Percentiles rank a stretch among this genome's conserved stretches.
phyloP scores from a whole-genome alignment of 108 stramenopile species.

The Craspedostauros australis region DNA sequence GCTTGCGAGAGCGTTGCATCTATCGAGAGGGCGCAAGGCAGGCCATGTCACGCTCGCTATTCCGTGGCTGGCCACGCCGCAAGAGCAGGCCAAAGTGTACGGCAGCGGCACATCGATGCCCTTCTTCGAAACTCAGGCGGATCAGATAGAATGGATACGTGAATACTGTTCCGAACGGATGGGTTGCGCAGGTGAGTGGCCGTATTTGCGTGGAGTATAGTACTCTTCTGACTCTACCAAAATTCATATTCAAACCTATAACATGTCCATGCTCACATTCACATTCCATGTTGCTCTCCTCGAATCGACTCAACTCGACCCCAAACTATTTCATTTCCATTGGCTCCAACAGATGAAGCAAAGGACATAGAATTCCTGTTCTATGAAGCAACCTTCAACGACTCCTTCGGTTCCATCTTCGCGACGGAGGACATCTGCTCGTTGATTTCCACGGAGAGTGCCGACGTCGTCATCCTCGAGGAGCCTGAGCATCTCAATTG shows the following conservation, averaged over 20 bases:
- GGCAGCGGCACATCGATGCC: conserved; percentile 32
- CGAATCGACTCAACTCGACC: not conserved
- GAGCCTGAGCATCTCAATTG: conserved; percentile 97
- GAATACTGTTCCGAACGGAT: conserved; percentile 48
- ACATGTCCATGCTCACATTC: too few species aligned
- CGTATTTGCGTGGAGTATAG: too few species aligned
- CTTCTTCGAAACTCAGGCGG: conserved; percentile 57
- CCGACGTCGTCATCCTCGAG: conserved; percentile 88
- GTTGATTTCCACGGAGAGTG: conserved; percentile 23
- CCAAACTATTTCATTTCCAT: not conserved
- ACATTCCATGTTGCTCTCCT: not conserved
- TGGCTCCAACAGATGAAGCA: conserved; percentile 16
- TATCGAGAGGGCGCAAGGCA: conserved; percentile 30
- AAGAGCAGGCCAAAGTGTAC: conserved; percentile 55
- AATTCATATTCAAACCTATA: too few species aligned
- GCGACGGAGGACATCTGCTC: conserved; percentile 74
- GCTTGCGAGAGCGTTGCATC: conserved; percentile 35
- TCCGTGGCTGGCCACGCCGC: conserved; percentile 67
- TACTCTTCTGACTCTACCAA: too few species aligned
- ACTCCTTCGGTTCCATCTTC: conserved; percentile 73
- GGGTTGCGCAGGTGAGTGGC: conserved; percentile 4
- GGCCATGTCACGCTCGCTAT: conserved; percentile 62
- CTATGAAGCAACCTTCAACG: conserved; percentile 70
- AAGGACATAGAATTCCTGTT: conserved; percentile 47
- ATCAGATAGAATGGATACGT: conserved; percentile 73